Conservation (phyloP, 148 eudicot genomes). For the Diospyros lotus region DNA sequence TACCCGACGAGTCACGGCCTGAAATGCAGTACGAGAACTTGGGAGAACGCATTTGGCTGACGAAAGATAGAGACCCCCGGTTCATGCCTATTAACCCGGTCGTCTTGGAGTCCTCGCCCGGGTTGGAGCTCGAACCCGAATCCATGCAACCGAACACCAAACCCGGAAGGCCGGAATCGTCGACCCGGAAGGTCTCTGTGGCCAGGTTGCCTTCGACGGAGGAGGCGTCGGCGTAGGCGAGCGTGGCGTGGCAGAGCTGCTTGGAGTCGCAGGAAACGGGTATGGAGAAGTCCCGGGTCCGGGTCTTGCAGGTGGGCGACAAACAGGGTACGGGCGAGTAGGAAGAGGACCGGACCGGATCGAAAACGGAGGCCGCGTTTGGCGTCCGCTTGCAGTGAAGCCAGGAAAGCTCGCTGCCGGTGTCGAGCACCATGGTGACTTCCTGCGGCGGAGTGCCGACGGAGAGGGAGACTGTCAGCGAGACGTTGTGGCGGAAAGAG, state of each 20-base stretch:
- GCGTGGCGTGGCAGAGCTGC: slow-evolving; percentile 58
- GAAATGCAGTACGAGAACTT: slow-evolving; percentile 90
- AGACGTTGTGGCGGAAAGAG: slow-evolving; percentile 71
- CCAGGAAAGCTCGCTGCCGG: slow-evolving; percentile 88
- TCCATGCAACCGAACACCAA: slow-evolving; percentile 79
- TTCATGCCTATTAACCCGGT: slow-evolving; percentile 90
- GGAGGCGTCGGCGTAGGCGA: slow-evolving; percentile 70
- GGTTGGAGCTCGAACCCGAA: slow-evolving; percentile 37
- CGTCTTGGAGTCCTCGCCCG: slow-evolving; percentile 50
- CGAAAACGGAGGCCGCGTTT: slow-evolving; percentile 20
- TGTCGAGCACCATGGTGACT: slow-evolving; percentile 83
- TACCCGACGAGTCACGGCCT: slow-evolving; percentile 63
- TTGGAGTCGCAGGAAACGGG: slow-evolving; percentile 72
- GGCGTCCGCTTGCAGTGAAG: slow-evolving; percentile 61
- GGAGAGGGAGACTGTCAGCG: slow-evolving; percentile 63
- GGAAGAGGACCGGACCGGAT: slow-evolving; percentile 45
- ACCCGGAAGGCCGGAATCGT: slow-evolving; percentile 35
- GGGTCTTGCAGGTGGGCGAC: slow-evolving; percentile 42
- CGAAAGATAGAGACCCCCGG: slow-evolving; percentile 76
- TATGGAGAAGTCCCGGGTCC: slow-evolving; percentile 49
- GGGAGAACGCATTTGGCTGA: slow-evolving; percentile 70
- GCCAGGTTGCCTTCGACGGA: slow-evolving; percentile 78
- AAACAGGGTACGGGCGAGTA: slow-evolving; percentile 54
- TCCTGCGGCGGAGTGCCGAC: slow-evolving; percentile 75
- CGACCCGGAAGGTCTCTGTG: slow-evolving; percentile 49